A percentile compares a stretch with the other conserved stretches of the same genome.
phyloP scores from a whole-genome alignment of 2,329 filamentous ascomycete species.

The Microcyclosporella mali region DNA sequence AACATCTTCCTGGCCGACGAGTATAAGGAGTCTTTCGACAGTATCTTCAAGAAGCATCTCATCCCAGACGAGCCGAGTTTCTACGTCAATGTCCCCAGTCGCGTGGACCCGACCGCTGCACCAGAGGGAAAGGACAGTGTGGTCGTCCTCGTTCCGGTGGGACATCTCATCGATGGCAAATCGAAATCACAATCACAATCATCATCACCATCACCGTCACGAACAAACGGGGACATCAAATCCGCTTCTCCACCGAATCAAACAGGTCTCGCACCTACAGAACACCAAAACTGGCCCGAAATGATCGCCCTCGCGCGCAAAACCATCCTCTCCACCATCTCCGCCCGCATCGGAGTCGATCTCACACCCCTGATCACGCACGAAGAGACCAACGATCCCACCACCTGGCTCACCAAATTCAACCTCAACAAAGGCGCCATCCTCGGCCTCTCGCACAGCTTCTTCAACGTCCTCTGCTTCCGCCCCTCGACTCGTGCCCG shows the following conservation, averaged over 20 bases:
- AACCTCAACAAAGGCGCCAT: constrained; percentile 72
- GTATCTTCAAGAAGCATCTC: constrained; percentile 63
- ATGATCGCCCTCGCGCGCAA: constrained; percentile 55
- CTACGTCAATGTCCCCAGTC: constrained; percentile 69
- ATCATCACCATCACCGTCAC: too few species aligned
- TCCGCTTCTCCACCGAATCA: constrained; percentile 22
- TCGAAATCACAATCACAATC: constrained; percentile 1
- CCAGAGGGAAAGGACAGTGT: constrained; percentile 59
- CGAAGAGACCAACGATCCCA: constrained; percentile 61
- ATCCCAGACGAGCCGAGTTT: constrained; percentile 66
- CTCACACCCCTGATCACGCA: constrained; percentile 48
- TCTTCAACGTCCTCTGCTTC: constrained; percentile 67
- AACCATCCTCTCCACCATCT: constrained; percentile 57
- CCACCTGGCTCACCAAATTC: constrained; percentile 59
- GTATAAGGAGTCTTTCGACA: constrained; percentile 67
- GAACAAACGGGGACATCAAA: constrained; percentile 16
- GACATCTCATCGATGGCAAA: constrained; percentile 50
- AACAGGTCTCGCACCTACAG: constrained; percentile 34
- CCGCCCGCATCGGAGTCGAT: constrained; percentile 51
- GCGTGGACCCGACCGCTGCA: constrained; percentile 62
- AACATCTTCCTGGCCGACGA: constrained; percentile 73
- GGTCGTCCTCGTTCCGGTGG: constrained; percentile 66
- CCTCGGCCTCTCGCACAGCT: constrained; percentile 63
- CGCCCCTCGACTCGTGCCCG: constrained; percentile 55
- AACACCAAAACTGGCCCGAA: constrained; percentile 54